Conservation (phyloP, 2,329 filamentous ascomycete species). For the Mycosphaerella sp. region DNA sequence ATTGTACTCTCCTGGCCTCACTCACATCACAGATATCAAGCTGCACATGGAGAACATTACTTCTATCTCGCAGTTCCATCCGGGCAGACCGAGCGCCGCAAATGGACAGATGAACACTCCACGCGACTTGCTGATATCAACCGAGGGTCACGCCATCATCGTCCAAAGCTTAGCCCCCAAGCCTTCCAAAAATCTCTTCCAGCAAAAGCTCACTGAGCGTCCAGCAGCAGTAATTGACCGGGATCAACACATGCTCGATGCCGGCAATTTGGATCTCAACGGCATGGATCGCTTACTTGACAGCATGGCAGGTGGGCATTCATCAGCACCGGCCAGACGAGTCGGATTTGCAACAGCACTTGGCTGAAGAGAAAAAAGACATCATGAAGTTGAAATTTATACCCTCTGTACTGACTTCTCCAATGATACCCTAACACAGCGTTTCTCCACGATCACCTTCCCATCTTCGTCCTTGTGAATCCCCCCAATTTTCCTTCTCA, state of each 20-base stretch:
- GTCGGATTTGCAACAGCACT: slow-evolving; percentile 32
- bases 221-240: slow-evolving; percentile 11
- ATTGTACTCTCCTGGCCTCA: slow-evolving; percentile 37
- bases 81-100: slow-evolving; percentile 25
- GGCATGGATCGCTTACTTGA: slow-evolving; percentile 44
- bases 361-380: not conserved
- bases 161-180: slow-evolving; percentile 32
- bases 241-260: slow-evolving; percentile 41
- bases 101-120: slow-evolving; percentile 40
- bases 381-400: not conserved
- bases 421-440: slow-evolving; percentile 4
- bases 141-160: slow-evolving; percentile 42
- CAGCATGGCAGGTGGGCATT: slow-evolving; percentile 25
- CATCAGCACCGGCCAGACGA: slow-evolving; percentile 28
- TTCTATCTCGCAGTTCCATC: slow-evolving; percentile 40
- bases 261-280: slow-evolving; percentile 43
- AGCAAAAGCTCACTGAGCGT: slow-evolving; percentile 26
- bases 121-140: slow-evolving; percentile 40
- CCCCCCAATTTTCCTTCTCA: not conserved
- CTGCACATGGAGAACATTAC: slow-evolving; percentile 40
- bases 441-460: not conserved
- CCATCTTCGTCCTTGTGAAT: not conserved
- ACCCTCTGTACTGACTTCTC: not conserved
- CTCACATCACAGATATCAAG: slow-evolving; percentile 38
- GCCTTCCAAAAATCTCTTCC: slow-evolving; percentile 30